Base-by-base conservation (phyloP, 352 stramenopile species). In the Phytophthora crassamura region DNA sequence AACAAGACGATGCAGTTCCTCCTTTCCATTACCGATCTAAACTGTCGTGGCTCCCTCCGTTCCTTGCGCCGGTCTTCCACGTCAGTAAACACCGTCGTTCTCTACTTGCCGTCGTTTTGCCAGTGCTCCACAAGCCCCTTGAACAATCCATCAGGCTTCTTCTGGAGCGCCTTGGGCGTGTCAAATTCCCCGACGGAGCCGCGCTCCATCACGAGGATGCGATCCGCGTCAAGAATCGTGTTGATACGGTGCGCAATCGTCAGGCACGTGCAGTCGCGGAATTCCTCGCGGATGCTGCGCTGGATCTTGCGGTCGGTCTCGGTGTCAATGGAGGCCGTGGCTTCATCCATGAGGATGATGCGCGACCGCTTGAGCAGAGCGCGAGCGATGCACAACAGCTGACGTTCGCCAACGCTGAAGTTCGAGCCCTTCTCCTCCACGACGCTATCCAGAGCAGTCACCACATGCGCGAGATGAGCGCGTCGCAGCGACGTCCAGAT, bases 311-410 rank as follows among this genome's bases (percentile, higher is more conserved):
- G 75, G 74, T 99, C 95, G 3, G 86, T 97, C 54, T 93, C 86
- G 8, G 72, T 82, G 59, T 97, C 92, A 42, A 97, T 96, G 8
- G 88, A 95, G 12, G 91, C 91, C 8, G 97, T 99, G 3, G 97
- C 97, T 75, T 99, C 98, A 62, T 99, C 98, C 86, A 99, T 98
- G 3, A 99, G 70, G 34, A 99, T 86, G 33, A 99, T 97, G 11
- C 72, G 67, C 47, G 92, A 95, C 22, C 95, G 84, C 35, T 90
- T 88, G 3, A 99, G 76, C 46, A 99, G 69, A 14, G 97, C 97
- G 43, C 98, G 81, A 41, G 91, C 97, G 55, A 99, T 92, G 61
- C 95, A 98, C 7, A 99, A 59, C 32, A 99, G 65, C 73, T 99
- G 97, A 10, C 97, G 79, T 68, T 99, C 93, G 6, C 98, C 98